Base-by-base conservation (phyloP, 225 moss, liverwort and hornwort species). In the Sphagnum contortum region DNA sequence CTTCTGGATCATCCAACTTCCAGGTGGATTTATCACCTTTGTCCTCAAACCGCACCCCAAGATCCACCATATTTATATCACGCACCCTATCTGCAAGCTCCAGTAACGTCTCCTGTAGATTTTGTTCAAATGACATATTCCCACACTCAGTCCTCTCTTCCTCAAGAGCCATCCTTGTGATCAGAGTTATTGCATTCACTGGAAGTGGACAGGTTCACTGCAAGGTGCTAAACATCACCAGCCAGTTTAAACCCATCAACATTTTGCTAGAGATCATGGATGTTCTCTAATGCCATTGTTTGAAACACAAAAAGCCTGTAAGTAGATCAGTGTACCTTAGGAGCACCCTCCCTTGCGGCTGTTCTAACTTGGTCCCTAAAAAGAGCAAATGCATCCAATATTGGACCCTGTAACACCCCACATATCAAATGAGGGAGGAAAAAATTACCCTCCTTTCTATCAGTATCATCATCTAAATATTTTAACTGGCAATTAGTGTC, bases 21-120 rank as follows among this genome's bases (percentile, higher is more conserved):
- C 96, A 96, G 5, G 69, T 70, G 5, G 82, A 76, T 52, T 79
- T 76, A 57, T 77, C 77, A 12, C 78, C 77, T 46, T 83, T 81
- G 55, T 92, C 96, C 72, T 81, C 80, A 55, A 89, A 78, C 61
- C 80, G 83, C 12, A 98, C 88, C 66, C 92, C 90, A 57, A 84
- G 76, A 62, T 92, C 90, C 50, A 87, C 77, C 92, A 92, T 83
- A 57, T 59, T 77, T 29, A 89, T 75, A 67, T 98, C 96, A 63
- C 92, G 88, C 9, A 87, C 85, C 54, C 59, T 74, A 58, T 92
- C 96, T 59, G 81, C 83, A 29, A 98, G 64, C 47, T 88, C 85
- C 80, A 98, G 75, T 57, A 87, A 57, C 62, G 62, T 78, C 14
- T 68, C 80, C 86, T 87, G 74, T n/a, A 63, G 48, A 73, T 29